Base-by-base conservation (phyloP, 805 yeast species). In the Trichomonascus vanleenenianus region DNA sequence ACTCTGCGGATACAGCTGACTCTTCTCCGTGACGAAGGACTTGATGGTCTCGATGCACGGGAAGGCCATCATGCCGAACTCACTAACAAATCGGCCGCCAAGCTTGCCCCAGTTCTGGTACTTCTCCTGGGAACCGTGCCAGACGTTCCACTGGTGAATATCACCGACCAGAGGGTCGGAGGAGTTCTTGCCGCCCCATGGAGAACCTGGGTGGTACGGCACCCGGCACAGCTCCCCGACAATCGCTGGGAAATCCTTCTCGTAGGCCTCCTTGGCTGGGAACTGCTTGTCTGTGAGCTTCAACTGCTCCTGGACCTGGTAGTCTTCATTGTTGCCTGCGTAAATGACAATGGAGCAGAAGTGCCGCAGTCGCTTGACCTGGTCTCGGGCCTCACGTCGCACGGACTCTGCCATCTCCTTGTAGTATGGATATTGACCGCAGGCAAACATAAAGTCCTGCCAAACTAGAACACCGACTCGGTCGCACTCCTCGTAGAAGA, bases 391-490 rank as follows among this genome's bases (percentile, higher is more conserved):
- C 50, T 75, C 80, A 10, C 52, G 46, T 8, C 50, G 32, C 3
- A 75, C 74, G 37, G 55, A 57, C 3, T 54, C 56, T 18, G 64
- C 52, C 48, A 72, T 72, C 10, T 53, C 58, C 2, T 55, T 55
- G 49, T 70, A 62, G 3, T 65, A 72, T 2, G 79, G 79, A 48
- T 75, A 75, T 41, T 69, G 74, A 1, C 78, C 79, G 60, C 80
- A 75, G 2, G 76, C 79, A 63, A 75, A 75, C 78, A 74, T 70
- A 55, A 75, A 73, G 53, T 75, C 80, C 44, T 75, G 79, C 77
- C 78, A 75, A 7, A 75, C 70, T 52, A 75, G 39, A 9, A 75
- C 44, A 2, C 76, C 76, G 2, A 61, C 48, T 15, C 63, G 41
- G 50, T 73, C 77, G 56, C 77, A 73, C 47, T 62, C 66, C 22